Percentiles rank a stretch among this genome's conserved stretches.
Conservation (phyloP, 1,139 yeast species). For the Debaryomyces coudertii region DNA sequence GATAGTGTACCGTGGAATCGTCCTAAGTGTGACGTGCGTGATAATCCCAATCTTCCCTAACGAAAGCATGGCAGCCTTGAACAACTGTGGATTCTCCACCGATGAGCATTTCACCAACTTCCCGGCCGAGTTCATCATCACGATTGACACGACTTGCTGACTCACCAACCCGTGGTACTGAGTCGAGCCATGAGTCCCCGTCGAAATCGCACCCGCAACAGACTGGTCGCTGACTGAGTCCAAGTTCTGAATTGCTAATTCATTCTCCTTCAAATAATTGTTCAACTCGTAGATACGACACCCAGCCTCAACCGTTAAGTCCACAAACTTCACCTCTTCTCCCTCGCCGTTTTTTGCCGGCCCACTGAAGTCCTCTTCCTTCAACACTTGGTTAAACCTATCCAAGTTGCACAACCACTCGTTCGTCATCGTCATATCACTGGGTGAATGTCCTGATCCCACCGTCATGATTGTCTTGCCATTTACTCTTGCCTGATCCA, state of each 20-base stretch:
- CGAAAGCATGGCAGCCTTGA: conserved; percentile 83
- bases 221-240: conserved; percentile 96
- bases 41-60: conserved; percentile 92
- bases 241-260: conserved; percentile 83
- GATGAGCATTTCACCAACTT: conserved; percentile 72
- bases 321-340: conserved; percentile 68
- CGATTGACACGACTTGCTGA: conserved; percentile 80
- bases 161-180: conserved; percentile 90
- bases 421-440: conserved; percentile 82
- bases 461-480: conserved; percentile 78
- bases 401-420: conserved; percentile 93
- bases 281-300: conserved; percentile 79
- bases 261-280: conserved; percentile 59
- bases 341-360: conserved; percentile 32
- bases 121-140: conserved; percentile 74
- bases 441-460: conserved; percentile 96
- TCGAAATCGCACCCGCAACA: conserved; percentile 89
- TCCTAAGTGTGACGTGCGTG: conserved; percentile 82
- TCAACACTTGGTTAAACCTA: conserved; percentile 59
- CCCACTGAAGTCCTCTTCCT: conserved; percentile 42
- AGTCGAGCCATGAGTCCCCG: conserved; percentile 96
- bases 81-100: conserved; percentile 64
- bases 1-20: conserved; percentile 82
- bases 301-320: conserved; percentile 93
- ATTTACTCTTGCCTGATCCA: conserved; percentile 61